These are phyloP conservation scores for Penicillium sp. DNA, from an alignment of 2,329 filamentous ascomycete species.

Conservation along the genomic window DNA sequence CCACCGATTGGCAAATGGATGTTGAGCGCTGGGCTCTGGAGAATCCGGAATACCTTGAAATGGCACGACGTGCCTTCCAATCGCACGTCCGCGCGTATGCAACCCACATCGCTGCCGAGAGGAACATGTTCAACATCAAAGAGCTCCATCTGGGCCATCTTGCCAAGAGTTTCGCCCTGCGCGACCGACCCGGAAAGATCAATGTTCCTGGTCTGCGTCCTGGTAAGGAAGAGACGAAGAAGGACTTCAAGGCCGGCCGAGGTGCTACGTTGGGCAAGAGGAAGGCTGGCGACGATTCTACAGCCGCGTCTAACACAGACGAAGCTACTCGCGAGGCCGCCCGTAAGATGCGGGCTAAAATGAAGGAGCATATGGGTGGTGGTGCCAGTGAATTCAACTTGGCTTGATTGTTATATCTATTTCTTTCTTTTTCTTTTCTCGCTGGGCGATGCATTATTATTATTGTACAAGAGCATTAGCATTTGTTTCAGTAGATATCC, in stretches of 20 bases:
- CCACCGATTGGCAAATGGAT: constrained; percentile 71
- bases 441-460: constrained; percentile 32
- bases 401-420: constrained; percentile 46
- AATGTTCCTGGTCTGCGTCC: constrained; percentile 58
- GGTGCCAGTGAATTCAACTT: constrained; percentile 65
- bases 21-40: constrained; percentile 70
- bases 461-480: constrained; percentile 38
- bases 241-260: constrained; percentile 54
- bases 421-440: not conserved
- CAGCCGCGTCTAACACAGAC: constrained; percentile 45
- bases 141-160: constrained; percentile 89
- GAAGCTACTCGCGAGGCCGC: constrained; percentile 58
- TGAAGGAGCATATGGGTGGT: constrained; percentile 57
- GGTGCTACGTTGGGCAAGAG: constrained; percentile 45
- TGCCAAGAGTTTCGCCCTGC: constrained; percentile 88
- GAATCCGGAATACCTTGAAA: constrained; percentile 73
- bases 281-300: constrained; percentile 39
- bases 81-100: constrained; percentile 94
- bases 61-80: constrained; percentile 84
- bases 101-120: constrained; percentile 86
- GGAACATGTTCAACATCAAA: constrained; percentile 88
- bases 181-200: constrained; percentile 87
- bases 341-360: constrained; percentile 60
- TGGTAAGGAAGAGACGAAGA: constrained; percentile 54
- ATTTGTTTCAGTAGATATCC: constrained; percentile 76